Conservation (phyloP, 345 rosid species). For the Turnera subulata region DNA sequence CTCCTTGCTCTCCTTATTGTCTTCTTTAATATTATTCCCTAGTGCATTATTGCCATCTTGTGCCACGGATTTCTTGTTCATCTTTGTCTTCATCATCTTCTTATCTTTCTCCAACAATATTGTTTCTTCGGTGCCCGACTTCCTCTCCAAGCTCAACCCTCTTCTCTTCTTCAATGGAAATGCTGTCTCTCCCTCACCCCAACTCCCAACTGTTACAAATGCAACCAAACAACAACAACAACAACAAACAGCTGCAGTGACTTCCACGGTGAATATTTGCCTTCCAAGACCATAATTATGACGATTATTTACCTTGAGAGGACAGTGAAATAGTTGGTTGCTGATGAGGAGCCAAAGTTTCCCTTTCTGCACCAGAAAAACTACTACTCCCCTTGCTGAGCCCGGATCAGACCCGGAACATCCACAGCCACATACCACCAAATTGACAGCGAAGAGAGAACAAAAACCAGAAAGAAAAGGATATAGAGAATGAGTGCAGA, state of each 20-base stretch:
- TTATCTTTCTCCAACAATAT: conserved; percentile 18
- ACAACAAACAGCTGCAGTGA: no score
- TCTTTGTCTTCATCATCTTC: conserved; percentile 41
- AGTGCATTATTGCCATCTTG: conserved; percentile 1
- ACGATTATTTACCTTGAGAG: conserved; percentile 38
- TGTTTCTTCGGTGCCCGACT: conserved; percentile 4
- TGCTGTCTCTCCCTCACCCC: conserved; percentile 42
- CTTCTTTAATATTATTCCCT: not conserved
- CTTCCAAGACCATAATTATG: not conserved
- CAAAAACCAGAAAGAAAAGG: conserved; percentile 7
- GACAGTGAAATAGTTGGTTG: conserved; percentile 21
- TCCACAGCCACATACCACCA: conserved; percentile 25
- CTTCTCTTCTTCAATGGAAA: conserved; percentile 66
- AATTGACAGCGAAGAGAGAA: conserved; percentile 7
- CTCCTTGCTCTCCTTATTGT: not conserved
- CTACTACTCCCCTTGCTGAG: conserved; percentile 24
- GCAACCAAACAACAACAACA: not conserved
- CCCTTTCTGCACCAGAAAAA: conserved; percentile 30
- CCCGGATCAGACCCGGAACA: conserved; percentile 24
- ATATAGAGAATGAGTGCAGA: conserved; percentile 26
- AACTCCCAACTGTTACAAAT: conserved; percentile 32
- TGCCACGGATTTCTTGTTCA: conserved; percentile 38
- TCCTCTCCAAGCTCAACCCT: conserved; percentile 32
- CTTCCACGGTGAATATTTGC: not conserved
- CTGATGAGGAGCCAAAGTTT: conserved; percentile 14